Conservation (phyloP, 2,329 filamentous ascomycete species). For the Arthrobotrys iridis region DNA sequence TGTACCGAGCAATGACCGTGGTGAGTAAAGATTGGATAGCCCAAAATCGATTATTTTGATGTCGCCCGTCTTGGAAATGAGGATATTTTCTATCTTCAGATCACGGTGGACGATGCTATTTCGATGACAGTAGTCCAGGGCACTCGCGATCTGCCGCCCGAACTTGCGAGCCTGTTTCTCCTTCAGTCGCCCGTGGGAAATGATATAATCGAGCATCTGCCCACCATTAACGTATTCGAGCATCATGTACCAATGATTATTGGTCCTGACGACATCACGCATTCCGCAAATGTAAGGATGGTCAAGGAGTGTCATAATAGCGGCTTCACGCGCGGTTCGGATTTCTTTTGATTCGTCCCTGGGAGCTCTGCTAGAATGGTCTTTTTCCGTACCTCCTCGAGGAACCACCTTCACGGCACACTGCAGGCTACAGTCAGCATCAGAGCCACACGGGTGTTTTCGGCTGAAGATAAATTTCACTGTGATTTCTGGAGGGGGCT, state of each 20-base stretch:
- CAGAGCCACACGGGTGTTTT: constrained; percentile 78
- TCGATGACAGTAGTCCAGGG: constrained; percentile 97
- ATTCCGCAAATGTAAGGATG: constrained; percentile 99
- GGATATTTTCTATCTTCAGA: constrained; percentile 94
- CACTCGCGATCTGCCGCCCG: constrained; percentile 98
- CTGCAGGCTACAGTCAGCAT: constrained; percentile 71
- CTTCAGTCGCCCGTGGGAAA: constrained; percentile 88
- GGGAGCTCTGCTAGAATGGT: constrained; percentile 46
- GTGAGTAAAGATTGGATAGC: constrained; percentile 99
- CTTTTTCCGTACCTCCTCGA: constrained; percentile 46
- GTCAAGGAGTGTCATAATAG: constrained; percentile 91
- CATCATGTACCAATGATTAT: constrained; percentile 97
- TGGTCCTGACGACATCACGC: constrained; percentile 90
- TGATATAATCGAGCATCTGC: constrained; percentile 97
- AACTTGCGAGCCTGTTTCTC: constrained; percentile 93
- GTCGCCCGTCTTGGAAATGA: constrained; percentile 93
- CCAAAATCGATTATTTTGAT: constrained; percentile 99
- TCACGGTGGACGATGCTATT: constrained; percentile 99
- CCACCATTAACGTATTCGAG: constrained; percentile 97
- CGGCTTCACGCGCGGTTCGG: constrained; percentile 95
- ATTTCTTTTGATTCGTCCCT: constrained; percentile 89
- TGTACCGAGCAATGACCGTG: constrained; percentile 98
- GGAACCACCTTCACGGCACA: constrained; percentile 49
- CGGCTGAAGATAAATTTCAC: constrained; percentile 96
- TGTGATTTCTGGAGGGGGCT: constrained; percentile 90